Percentiles rank a stretch among this genome's conserved stretches.
These are phyloP conservation scores for Mycena latifolia DNA, from an alignment of 768 basidiomycete genomes.

Conservation along the genomic window DNA sequence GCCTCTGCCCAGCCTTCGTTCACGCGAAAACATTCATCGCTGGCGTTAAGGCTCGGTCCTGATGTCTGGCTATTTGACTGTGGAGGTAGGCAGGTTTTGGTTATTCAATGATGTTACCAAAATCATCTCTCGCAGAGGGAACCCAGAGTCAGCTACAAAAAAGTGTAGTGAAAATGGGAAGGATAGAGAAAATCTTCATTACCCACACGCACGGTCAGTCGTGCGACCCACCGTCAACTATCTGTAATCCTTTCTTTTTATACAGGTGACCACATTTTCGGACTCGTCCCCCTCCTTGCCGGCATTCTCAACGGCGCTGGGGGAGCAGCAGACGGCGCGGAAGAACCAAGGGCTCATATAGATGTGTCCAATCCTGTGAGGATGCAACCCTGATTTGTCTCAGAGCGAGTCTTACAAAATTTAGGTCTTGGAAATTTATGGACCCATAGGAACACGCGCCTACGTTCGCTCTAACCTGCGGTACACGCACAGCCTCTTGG, in stretches of 20 bases:
- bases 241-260: slow-evolving; percentile 3
- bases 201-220: slow-evolving; percentile 88
- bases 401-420: neutral
- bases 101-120: neutral
- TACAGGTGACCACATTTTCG: slow-evolving; percentile 88
- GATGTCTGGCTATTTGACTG: slow-evolving; percentile 91
- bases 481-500: slow-evolving; percentile 78
- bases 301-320: slow-evolving; percentile 82
- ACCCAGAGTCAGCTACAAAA: slow-evolving; percentile 85
- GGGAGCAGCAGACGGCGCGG: slow-evolving; percentile 66
- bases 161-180: slow-evolving; percentile 82
- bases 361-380: slow-evolving; percentile 51
- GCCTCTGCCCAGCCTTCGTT: slow-evolving; percentile 86
- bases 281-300: slow-evolving; percentile 76
- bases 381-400: slow-evolving; percentile 3
- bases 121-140: slow-evolving; percentile 58
- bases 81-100: slow-evolving; percentile 48
- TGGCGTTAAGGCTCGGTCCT: slow-evolving; percentile 72
- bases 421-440: slow-evolving; percentile 86
- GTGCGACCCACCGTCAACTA: neutral
- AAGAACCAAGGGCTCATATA: slow-evolving; percentile 67
- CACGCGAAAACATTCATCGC: slow-evolving; percentile 83
- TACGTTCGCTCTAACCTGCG: slow-evolving; percentile 78
- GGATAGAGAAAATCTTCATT: slow-evolving; percentile 85
- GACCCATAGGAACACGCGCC: slow-evolving; percentile 85